Conservation (phyloP, 2,329 filamentous ascomycete species). For the Biscogniauxia mediterranea region DNA sequence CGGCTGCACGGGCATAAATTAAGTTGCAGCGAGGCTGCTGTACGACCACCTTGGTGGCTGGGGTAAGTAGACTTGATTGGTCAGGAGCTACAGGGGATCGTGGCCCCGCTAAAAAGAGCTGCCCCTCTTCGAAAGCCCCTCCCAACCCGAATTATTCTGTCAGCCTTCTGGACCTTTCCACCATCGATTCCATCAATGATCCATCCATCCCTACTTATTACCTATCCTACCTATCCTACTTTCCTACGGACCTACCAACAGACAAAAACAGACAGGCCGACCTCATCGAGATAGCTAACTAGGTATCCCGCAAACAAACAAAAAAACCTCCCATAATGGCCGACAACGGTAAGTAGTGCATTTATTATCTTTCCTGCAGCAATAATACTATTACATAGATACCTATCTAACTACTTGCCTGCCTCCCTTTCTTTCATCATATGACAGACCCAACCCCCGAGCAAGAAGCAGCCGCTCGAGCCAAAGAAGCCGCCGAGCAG, state of each 20-base stretch:
- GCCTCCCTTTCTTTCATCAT: neutral
- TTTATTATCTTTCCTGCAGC: neutral
- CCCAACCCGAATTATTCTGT: slow-evolving; percentile 9
- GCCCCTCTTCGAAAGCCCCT: slow-evolving; percentile 17
- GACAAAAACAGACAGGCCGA: too few relatives aligned
- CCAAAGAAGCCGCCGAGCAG: slow-evolving; percentile 83
- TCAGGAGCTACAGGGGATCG: neutral
- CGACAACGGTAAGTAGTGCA: slow-evolving; percentile 19
- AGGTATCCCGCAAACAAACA: too few relatives aligned
- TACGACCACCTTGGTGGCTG: slow-evolving; percentile 9
- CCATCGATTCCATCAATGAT: neutral
- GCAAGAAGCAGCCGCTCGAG: slow-evolving; percentile 57
- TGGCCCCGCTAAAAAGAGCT: slow-evolving; percentile 11
- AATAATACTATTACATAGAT: neutral
- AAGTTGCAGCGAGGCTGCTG: slow-evolving; percentile 4
- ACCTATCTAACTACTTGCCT: slow-evolving; percentile 1
- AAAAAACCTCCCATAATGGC: slow-evolving; percentile 15
- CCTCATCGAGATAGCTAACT: too few relatives aligned
- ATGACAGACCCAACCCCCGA: slow-evolving; percentile 51
- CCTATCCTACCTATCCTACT: neutral
- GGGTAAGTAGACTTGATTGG: slow-evolving; percentile 1
- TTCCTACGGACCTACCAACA: neutral
- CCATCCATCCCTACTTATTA: neutral
- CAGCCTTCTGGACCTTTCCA: slow-evolving; percentile 23
- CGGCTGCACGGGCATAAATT: too few relatives aligned